Conservation (phyloP, 345 rosid genomes). For the Hirschfeldia incana region DNA sequence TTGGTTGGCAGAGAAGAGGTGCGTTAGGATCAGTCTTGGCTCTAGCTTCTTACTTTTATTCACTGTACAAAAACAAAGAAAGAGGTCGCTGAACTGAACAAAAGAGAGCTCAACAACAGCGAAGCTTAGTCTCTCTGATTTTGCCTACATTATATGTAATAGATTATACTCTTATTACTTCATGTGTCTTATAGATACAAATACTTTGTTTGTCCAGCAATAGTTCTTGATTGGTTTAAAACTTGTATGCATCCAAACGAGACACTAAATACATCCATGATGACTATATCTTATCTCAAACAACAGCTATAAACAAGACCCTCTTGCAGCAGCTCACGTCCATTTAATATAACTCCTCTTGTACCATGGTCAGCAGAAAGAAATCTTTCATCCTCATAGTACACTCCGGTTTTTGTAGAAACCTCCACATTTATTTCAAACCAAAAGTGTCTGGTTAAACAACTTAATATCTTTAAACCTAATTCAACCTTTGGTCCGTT, state of each 20-base stretch:
- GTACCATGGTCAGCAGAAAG: too few species aligned
- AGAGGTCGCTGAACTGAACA: constrained; percentile 28
- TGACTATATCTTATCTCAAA: too few species aligned
- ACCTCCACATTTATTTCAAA: too few species aligned
- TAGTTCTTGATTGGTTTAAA: constrained; percentile 13
- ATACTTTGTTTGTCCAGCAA: constrained; percentile 20
- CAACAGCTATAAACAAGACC: too few species aligned
- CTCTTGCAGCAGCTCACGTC: too few species aligned
- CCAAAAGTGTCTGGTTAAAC: too few species aligned
- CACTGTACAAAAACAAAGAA: constrained; percentile 29
- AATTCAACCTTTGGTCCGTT: too few species aligned
- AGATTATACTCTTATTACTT: constrained; percentile 21
- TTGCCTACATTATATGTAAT: constrained; percentile 10
- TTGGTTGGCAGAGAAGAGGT: constrained; percentile 38
- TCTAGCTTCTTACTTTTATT: constrained; percentile 35
- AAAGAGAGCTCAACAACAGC: constrained; percentile 17
- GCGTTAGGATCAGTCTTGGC: constrained; percentile 35
- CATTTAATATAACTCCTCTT: too few species aligned
- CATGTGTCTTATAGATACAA: constrained; percentile 13
- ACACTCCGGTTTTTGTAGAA: too few species aligned
- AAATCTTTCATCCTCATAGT: too few species aligned
- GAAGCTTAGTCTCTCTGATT: constrained; percentile 21
- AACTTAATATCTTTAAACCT: too few species aligned
- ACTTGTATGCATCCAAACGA: constrained; percentile 29
- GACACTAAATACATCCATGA: constrained; percentile 6